Evolutionary conservation across 305 asterid species (phyloP), one percentile per base, ranked within the genome.

Genomic region (Caryopteris hybrid): DNA sequence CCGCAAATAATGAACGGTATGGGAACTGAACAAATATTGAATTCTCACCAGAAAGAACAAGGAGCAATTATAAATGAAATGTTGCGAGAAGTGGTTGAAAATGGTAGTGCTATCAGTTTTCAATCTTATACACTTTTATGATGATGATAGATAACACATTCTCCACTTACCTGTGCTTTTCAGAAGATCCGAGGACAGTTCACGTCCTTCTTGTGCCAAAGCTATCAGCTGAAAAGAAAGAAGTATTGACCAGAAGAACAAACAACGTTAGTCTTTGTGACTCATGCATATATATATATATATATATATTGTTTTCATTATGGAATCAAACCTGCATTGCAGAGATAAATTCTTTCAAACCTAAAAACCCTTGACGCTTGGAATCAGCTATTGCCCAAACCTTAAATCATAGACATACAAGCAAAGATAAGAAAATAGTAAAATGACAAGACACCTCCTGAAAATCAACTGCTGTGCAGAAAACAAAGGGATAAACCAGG

Each of bases 301-400:
- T 21, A 29, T 36, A 20, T 3, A 36, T 50, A 46, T n/a, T 13
- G 6, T 45, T 52, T 61, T 59, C 41, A 61, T 17, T 34, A 11
- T 0, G 22, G 48, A 56, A 27, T 27, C 42, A 47, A 71, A 93
- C 97, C 98, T 93, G 96, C 97, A 93, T 88, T 70, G 98, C 94
- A 54, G 92, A 82, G 70, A 83, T 66, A 54, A 93, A 93, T 78
- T 93, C 98, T 63, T 81, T 76, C 20, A 89, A 76, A 51, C 89
- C 96, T 58, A 92, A 77, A 79, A 73, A 92, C 3, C 98, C 96
- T 79, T 87, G 96, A 50, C 90, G 79, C 69, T 84, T 89, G 39
- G 92, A 69, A 77, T 92, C 98, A 45, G 94, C 88, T 42, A 92
- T 81, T 51, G 94, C 97, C 98, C 98, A 90, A 36, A 93, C 95